Conservation (phyloP, 257 asterid genomes). For the Solanum piurae region DNA sequence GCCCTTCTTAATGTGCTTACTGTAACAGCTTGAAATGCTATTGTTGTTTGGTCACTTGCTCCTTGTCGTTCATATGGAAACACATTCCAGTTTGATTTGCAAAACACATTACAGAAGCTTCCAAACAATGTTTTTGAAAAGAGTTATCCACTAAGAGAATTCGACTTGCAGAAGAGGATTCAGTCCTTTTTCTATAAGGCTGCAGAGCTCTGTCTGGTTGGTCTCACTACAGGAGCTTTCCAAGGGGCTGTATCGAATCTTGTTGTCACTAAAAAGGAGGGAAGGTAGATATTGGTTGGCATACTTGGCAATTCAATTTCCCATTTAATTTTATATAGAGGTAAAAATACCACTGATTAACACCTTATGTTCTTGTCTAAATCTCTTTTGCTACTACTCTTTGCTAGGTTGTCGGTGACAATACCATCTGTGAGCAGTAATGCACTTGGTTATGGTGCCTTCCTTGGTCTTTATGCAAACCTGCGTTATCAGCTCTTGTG, state of each 20-base stretch:
- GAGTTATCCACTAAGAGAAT: conserved; percentile 86
- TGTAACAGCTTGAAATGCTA: conserved; percentile 81
- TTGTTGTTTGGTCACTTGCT: conserved; percentile 89
- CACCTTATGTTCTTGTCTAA: not conserved
- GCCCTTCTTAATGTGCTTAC: conserved; percentile 92
- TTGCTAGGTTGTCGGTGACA: conserved; percentile 65
- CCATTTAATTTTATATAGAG: not conserved
- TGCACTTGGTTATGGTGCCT: conserved; percentile 96
- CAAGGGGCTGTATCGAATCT: conserved; percentile 81
- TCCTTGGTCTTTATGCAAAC: conserved; percentile 90
- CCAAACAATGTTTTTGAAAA: conserved; percentile 88
- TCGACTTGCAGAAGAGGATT: conserved; percentile 76
- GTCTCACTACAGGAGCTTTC: conserved; percentile 84
- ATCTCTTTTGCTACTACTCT: not conserved
- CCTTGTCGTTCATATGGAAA: conserved; percentile 96
- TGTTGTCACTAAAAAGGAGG: conserved; percentile 75
- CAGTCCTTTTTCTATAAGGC: conserved; percentile 85
- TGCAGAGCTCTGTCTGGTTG: conserved; percentile 88
- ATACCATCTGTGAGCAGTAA: conserved; percentile 76
- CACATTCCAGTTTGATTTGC: conserved; percentile 88
- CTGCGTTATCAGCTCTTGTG: conserved; percentile 76
- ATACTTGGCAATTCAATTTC: not conserved
- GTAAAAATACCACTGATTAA: not conserved
- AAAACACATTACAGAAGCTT: conserved; percentile 95
- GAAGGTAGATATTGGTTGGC: conserved; percentile 37